phyloP scores from a whole-genome alignment of 768 basidiomycete species.

The Pleurotus salmoneostramineus region DNA sequence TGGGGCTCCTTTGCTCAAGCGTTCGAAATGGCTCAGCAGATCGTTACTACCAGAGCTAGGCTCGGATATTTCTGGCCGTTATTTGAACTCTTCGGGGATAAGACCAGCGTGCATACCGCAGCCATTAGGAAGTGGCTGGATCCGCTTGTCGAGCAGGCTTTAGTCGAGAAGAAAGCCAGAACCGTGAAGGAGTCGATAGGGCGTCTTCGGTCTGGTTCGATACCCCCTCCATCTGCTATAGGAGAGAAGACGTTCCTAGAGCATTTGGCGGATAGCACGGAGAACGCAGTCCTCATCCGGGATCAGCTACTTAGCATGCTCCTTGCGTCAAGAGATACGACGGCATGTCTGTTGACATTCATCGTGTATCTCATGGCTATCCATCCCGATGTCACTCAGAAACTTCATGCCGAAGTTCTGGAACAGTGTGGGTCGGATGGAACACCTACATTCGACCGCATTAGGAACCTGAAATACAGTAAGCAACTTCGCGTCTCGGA shows the following conservation, averaged over 20 bases:
- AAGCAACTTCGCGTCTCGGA: slow-evolving; percentile 16
- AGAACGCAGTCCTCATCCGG: slow-evolving; percentile 61
- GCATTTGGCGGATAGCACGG: slow-evolving; percentile 61
- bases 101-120: slow-evolving; percentile 39
- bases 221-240: slow-evolving; percentile 15
- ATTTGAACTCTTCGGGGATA: slow-evolving; percentile 55
- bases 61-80: slow-evolving; percentile 60
- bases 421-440: slow-evolving; percentile 44
- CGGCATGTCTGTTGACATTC: slow-evolving; percentile 65
- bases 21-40: slow-evolving; percentile 54
- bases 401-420: slow-evolving; percentile 59
- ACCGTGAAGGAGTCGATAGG: slow-evolving; percentile 26
- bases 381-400: slow-evolving; percentile 50
- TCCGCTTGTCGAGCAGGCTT: slow-evolving; percentile 53
- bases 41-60: slow-evolving; percentile 43
- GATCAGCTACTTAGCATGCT: slow-evolving; percentile 79
- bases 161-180: slow-evolving; percentile 38
- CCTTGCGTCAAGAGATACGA: slow-evolving; percentile 77
- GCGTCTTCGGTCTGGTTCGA: not conserved
- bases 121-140: slow-evolving; percentile 59
- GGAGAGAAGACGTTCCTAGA: slow-evolving; percentile 63
- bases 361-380: slow-evolving; percentile 67
- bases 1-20: slow-evolving; percentile 62
- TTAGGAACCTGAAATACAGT: slow-evolving; percentile 68
- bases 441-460: slow-evolving; percentile 50